Evolutionary conservation across 108 stramenopile genomes (phyloP).

Genomic region (Fragilaria crotonensis): DNA sequence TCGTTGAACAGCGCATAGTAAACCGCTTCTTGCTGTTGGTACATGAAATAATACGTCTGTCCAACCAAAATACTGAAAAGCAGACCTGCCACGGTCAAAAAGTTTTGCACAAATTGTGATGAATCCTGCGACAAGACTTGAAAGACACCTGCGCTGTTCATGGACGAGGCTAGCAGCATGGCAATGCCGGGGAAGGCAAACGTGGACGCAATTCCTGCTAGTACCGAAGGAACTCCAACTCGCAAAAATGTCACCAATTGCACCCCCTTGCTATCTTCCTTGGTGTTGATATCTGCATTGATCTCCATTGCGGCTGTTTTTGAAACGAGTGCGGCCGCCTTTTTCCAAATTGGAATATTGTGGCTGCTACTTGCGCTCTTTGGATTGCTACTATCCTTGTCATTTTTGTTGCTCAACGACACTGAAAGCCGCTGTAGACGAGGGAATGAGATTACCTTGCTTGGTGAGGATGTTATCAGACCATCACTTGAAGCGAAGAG

Average conservation of each 20-base stretch:
- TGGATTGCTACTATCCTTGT: no score
- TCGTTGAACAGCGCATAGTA: slow-evolving; percentile 78
- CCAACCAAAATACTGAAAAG: slow-evolving; percentile 74
- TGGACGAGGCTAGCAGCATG: slow-evolving; percentile 35
- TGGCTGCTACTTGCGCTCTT: no score
- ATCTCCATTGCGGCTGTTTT: no score
- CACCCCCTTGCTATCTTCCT: slow-evolving; percentile 2
- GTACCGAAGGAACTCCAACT: slow-evolving; percentile 56
- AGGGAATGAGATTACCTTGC: no score
- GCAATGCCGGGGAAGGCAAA: slow-evolving; percentile 51
- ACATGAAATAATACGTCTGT: no score
- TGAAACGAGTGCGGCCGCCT: no score
- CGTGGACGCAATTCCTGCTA: slow-evolving; percentile 38
- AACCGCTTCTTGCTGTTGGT: slow-evolving; percentile 64
- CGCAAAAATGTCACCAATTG: slow-evolving; percentile 45
- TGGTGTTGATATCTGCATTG: no score
- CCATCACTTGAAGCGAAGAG: no score
- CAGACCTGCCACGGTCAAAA: slow-evolving; percentile 65
- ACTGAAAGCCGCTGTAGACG: no score
- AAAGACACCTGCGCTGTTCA: slow-evolving; percentile 69
- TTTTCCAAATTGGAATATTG: no score
- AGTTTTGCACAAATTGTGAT: slow-evolving; percentile 86
- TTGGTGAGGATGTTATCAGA: no score
- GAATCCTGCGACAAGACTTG: slow-evolving; percentile 69
- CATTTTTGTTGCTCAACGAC: no score